Base-by-base conservation (phyloP, 768 basidiomycete genomes). In the Cystofilobasidium capitatum region DNA sequence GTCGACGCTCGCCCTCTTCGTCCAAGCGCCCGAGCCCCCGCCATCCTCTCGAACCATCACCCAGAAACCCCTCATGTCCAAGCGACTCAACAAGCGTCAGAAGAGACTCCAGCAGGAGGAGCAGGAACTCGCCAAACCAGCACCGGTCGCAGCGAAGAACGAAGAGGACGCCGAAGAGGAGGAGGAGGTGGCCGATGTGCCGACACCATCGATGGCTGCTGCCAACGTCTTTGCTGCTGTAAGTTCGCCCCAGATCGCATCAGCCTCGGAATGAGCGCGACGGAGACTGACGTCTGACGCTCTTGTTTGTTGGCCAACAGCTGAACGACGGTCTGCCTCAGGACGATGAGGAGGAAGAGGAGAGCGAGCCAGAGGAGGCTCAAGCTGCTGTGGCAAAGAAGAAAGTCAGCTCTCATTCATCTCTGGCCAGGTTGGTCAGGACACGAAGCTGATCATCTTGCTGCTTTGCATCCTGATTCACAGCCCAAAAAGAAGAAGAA, bases 331-430 rank as follows among this genome's bases (percentile, higher is more conserved):
- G 47, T 29, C 29, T 44, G 24, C 31, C 65, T 40, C 70, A 65
- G 9, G 66, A 63, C 17, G 69, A 71, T 51, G 40, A 70, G 29
- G 64, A 68, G 20, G 64, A 69, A 24, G 69, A 70, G 2, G 73
- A 77, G 17, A 75, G 71, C 6, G 74, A 71, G 24, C 76, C 74
- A 0, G 82, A 83, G 16, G 81, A 82, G 35, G 80, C 81, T 42
- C 71, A 45, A 63, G 69, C 74, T 31, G 47, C 54, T 69, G 44
- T 62, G 71, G 63, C 72, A 36, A 65, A 37, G 64, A 73, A 73
- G 69, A 72, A 73, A 70, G 73, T 69, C 35, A 47, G 62, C 17
- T 17, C 26, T 51, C 37, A 2, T 3, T 39, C 45, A 16, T 17
- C 62, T 14, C 10, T 37, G 31, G 31, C 17, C 44, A n/a, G 20